Evolutionary conservation across 179 eudicot genomes (phyloP).

Genomic region (Patellifolia procumbens): DNA sequence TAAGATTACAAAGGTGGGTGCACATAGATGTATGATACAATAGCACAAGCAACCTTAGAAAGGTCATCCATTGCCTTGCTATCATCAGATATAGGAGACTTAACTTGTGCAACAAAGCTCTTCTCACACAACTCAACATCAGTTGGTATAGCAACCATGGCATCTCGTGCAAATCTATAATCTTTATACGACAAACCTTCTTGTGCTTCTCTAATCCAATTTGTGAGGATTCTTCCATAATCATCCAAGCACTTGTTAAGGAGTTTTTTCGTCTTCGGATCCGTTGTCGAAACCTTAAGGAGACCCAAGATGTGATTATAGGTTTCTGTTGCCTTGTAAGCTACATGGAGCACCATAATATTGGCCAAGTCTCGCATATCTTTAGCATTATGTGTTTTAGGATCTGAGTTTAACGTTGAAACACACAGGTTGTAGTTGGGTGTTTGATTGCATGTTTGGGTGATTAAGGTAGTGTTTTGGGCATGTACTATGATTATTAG

Average conservation of each 20-base stretch:
- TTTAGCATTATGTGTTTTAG: neutral
- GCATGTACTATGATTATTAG: neutral
- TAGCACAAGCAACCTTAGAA: too few species aligned
- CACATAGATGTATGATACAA: too few species aligned
- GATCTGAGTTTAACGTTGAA: neutral
- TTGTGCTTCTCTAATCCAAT: neutral
- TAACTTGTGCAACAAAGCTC: too few species aligned
- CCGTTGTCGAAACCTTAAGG: too few species aligned
- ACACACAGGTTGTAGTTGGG: slow-evolving; percentile 6
- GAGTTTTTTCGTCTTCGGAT: neutral
- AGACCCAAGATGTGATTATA: neutral
- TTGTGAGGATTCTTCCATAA: neutral
- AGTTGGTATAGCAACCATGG: too few species aligned
- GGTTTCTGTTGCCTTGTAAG: neutral
- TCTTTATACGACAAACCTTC: too few species aligned
- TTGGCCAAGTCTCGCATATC: neutral
- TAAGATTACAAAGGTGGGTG: too few species aligned
- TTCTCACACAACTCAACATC: too few species aligned
- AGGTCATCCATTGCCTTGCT: too few species aligned
- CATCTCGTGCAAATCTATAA: too few species aligned
- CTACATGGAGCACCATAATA: neutral
- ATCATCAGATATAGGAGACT: too few species aligned
- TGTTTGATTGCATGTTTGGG: slow-evolving; percentile 19
- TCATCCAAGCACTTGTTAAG: neutral
- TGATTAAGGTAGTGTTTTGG: slow-evolving; percentile 14